Percentiles rank a stretch among this genome's conserved stretches.
Conservation (phyloP, 208 protist species). For the Trypanosoma congolense region DNA sequence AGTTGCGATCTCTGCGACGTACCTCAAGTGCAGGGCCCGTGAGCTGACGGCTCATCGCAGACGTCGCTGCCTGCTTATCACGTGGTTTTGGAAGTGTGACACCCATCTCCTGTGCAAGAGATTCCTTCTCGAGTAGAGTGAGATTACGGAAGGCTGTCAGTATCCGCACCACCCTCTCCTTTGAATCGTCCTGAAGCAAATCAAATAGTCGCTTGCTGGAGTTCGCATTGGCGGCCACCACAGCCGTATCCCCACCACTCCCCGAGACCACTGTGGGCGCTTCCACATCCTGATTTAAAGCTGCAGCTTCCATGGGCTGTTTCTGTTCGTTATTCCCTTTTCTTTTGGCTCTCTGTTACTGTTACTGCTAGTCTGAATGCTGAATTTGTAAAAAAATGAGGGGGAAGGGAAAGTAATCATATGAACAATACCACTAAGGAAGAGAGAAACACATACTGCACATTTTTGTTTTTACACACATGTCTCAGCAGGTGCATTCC, state of each 20-base stretch:
- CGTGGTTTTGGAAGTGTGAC: conserved; percentile 18
- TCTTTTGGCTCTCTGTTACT: background rate
- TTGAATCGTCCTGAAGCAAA: conserved; percentile 42
- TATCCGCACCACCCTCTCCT: conserved; percentile 49
- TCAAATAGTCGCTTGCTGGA: conserved; percentile 47
- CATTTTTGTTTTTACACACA: too few relatives aligned
- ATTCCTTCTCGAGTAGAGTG: conserved; percentile 43
- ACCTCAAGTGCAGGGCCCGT: conserved; percentile 39
- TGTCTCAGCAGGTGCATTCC: too few relatives aligned
- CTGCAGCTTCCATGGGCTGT: too few relatives aligned
- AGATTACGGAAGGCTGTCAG: conserved; percentile 43
- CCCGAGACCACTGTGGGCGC: background rate
- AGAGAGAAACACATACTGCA: too few relatives aligned
- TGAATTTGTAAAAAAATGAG: conserved; percentile 8
- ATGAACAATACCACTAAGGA: too few relatives aligned
- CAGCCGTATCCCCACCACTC: background rate
- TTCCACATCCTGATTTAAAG: background rate
- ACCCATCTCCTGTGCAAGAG: conserved; percentile 49
- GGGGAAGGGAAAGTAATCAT: background rate
- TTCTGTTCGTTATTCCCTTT: too few relatives aligned
- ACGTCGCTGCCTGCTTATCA: background rate
- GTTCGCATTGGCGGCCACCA: too few relatives aligned
- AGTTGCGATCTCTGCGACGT: conserved; percentile 40
- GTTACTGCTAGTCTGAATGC: background rate
- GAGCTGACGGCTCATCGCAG: conserved; percentile 7